These are phyloP conservation scores for Plectosphaerella sp. DNA, from an alignment of 2,329 filamentous ascomycete species.

Conservation along the genomic window DNA sequence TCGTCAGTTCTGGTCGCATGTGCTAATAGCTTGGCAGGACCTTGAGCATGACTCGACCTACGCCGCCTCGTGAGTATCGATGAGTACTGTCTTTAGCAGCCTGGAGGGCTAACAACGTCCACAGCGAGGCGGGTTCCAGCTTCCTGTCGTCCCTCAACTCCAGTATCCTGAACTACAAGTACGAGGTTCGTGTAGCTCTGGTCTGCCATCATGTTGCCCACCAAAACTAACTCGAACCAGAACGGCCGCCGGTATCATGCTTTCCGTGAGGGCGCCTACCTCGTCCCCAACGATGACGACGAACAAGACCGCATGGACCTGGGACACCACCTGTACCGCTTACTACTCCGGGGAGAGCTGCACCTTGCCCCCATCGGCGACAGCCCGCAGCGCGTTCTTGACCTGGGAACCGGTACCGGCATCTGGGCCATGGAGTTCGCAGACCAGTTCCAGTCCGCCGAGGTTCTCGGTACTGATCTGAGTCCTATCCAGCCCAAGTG, in stretches of 20 bases:
- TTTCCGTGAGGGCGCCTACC: not conserved
- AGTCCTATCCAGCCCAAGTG: slow-evolving; percentile 18
- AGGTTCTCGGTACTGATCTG: slow-evolving; percentile 18
- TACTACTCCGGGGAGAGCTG: slow-evolving; percentile 32
- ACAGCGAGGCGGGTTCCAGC: not conserved
- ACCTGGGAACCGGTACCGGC: slow-evolving; percentile 17
- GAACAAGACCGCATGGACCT: slow-evolving; percentile 52
- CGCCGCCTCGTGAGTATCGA: not conserved
- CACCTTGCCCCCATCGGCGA: not conserved
- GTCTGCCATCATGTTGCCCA: not conserved
- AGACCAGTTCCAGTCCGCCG: slow-evolving; percentile 13
- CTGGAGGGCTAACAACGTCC: not conserved
- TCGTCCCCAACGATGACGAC: slow-evolving; percentile 26
- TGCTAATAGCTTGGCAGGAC: not conserved
- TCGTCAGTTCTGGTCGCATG: not conserved
- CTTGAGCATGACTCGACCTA: not conserved
- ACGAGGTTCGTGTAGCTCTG: not conserved
- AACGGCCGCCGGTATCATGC: not conserved
- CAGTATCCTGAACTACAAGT: not conserved
- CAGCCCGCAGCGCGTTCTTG: slow-evolving; percentile 10
- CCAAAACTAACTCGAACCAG: not conserved
- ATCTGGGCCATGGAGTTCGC: slow-evolving; percentile 40
- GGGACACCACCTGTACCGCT: slow-evolving; percentile 48
- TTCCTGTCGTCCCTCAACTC: not conserved
- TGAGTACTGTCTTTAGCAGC: not conserved